Percentiles rank a stretch among this genome's conserved stretches.
Conservation (phyloP, 2,329 filamentous ascomycete genomes). For the Leptosphaerulina australis region DNA sequence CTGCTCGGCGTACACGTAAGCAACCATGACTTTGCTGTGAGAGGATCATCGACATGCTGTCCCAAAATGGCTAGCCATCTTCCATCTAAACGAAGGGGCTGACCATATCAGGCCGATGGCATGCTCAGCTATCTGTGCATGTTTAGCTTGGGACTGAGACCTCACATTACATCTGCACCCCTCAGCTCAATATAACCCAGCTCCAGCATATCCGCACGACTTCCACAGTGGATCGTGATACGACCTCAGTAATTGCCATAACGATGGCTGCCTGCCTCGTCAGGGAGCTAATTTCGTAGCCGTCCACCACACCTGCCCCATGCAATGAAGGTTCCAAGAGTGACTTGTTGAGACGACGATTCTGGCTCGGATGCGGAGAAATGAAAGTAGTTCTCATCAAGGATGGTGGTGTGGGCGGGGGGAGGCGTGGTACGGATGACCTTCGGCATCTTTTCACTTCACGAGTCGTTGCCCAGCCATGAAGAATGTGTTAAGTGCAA, state of each 20-base stretch:
- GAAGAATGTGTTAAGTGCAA: slow-evolving; percentile 28
- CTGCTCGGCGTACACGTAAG: slow-evolving; percentile 15
- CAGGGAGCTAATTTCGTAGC: slow-evolving; percentile 16
- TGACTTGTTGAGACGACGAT: slow-evolving; percentile 37
- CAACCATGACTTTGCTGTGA: slow-evolving; percentile 10
- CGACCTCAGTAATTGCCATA: slow-evolving; percentile 16
- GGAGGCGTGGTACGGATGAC: slow-evolving; percentile 38
- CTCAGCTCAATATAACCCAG: slow-evolving; percentile 10
- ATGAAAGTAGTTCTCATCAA: slow-evolving; percentile 26
- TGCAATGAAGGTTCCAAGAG: slow-evolving; percentile 22
- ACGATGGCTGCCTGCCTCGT: slow-evolving; percentile 23
- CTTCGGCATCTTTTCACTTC: slow-evolving; percentile 33
- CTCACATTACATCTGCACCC: slow-evolving; percentile 13
- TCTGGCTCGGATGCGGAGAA: slow-evolving; percentile 31
- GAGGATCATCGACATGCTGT: slow-evolving; percentile 12
- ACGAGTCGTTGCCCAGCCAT: slow-evolving; percentile 24
- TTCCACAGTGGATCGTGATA: slow-evolving; percentile 13
- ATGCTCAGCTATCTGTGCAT: slow-evolving; percentile 18
- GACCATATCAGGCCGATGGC: slow-evolving; percentile 19
- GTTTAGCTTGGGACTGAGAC: slow-evolving; percentile 14
- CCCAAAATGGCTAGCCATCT: slow-evolving; percentile 7
- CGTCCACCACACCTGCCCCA: slow-evolving; percentile 17
- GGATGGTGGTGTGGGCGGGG: no score
- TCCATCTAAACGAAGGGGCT: slow-evolving; percentile 14
- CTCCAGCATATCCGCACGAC: slow-evolving; percentile 15